Conservation (phyloP, 129 eudicot genomes). For the Flaveria bidentis region DNA sequence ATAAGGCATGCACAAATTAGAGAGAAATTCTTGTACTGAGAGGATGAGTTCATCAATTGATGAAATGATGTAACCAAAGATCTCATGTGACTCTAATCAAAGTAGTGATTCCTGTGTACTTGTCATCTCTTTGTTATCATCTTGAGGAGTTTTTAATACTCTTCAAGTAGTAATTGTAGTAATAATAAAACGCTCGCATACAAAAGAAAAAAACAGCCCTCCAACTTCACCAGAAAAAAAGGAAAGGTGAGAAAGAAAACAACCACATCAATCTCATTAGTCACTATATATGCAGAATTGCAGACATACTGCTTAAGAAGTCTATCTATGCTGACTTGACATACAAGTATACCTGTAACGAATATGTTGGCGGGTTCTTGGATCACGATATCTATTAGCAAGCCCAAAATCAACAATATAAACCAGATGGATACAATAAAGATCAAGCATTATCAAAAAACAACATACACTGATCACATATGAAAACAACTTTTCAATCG, state of each 20-base stretch:
- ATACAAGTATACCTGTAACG: constrained; percentile 69
- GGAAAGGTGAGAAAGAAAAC: background rate
- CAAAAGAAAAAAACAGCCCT: too few relatives aligned
- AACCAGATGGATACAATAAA: constrained; percentile 45
- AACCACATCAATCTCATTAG: background rate
- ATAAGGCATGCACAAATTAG: too few relatives aligned
- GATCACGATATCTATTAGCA: constrained; percentile 91
- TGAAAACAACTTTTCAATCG: background rate
- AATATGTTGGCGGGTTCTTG: constrained; percentile 81
- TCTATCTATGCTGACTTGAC: background rate
- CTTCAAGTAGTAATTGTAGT: too few relatives aligned
- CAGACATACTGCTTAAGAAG: background rate
- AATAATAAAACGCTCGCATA: too few relatives aligned
- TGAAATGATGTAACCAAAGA: too few relatives aligned
- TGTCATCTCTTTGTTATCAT: too few relatives aligned
- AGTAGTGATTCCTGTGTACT: too few relatives aligned
- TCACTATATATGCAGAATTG: background rate
- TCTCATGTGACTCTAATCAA: too few relatives aligned
- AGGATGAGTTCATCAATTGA: too few relatives aligned
- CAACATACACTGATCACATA: constrained; percentile 9
- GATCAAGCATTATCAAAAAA: constrained; percentile 5
- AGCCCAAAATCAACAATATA: constrained; percentile 95
- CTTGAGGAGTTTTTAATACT: too few relatives aligned
- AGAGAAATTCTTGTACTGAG: too few relatives aligned
- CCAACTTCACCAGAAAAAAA: too few relatives aligned